Base-by-base conservation (phyloP, 2,329 filamentous ascomycete species). In the Phialophora tarda region DNA sequence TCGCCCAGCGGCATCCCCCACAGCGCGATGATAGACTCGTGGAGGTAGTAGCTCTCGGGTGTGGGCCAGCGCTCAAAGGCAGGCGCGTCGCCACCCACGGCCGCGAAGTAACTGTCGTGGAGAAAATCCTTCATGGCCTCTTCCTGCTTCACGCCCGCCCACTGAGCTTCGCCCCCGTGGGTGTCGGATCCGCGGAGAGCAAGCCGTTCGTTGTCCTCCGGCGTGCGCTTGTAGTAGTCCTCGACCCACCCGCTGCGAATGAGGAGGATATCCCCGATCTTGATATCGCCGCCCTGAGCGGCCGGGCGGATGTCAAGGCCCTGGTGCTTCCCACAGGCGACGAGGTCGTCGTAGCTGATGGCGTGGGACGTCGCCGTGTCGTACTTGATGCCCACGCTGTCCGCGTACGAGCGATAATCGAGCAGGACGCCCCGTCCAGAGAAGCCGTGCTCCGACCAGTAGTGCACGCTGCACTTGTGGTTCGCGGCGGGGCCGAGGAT, bases 101-200 rank as follows among this genome's bases (percentile, higher is more conserved):
- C 86, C 0, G 88, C 82, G 71, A 92, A 91, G 60, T 88, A 87
- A 70, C 83, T 85, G 73, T 91, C 87, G 79, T 90, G 89, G 65
- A 91, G 69, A 88, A 89, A 92, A 61, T 85, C 83, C 7, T 86
- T 78, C 3, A 88, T 83, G 53, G 83, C 83, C 56, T 85, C 77
- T 58, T 85, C 83, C 69, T 85, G 84, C 55, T 80, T 80, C 2
- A 87, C 64, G 0, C 85, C 85, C 0, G 81, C 82, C 72, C 81
- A 86, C 57, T 81, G 75, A 7, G 61, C 64, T 10, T 69, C 63
- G 2, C 79, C 76, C 7, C 79, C 80, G 48, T 79, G 77, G 28
- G 75, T 71, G 0, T 77, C 51, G 38, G 71, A 63, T 24, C 66
- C 70, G 14, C 78, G 75, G 6, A 74, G 68, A 2, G 76, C 77